phyloP scores from a whole-genome alignment of 768 basidiomycete genomes.

The Gymnopilus junonius region DNA sequence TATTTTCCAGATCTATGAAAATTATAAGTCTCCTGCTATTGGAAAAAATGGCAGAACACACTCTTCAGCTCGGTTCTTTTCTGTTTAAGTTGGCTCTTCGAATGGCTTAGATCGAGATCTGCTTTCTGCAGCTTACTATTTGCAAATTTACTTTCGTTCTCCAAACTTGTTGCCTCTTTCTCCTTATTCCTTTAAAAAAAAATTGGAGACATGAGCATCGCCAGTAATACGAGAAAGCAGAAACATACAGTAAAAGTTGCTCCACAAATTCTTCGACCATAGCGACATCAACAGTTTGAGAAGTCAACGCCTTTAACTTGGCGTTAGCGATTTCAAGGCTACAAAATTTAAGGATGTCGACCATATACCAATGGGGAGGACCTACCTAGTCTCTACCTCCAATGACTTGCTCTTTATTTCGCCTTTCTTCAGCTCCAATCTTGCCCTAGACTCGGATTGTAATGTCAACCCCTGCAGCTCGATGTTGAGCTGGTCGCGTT shows the following conservation, averaged over 20 bases:
- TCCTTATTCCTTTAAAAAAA: constrained; percentile 66
- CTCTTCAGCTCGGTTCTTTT: constrained; percentile 70
- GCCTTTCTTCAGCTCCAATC: constrained; percentile 71
- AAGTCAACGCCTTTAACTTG: constrained; percentile 71
- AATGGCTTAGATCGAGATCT: constrained; percentile 63
- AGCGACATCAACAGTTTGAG: constrained; percentile 57
- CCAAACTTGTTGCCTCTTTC: constrained; percentile 53
- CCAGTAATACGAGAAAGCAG: neutral
- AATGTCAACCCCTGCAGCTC: constrained; percentile 74
- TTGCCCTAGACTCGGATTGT: constrained; percentile 84
- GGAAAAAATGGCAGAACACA: constrained; percentile 30
- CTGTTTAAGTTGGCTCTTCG: constrained; percentile 61
- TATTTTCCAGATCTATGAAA: constrained; percentile 51
- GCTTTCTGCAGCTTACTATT: constrained; percentile 65
- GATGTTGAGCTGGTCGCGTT: constrained; percentile 66
- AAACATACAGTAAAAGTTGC: constrained; percentile 55
- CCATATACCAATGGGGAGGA: neutral
- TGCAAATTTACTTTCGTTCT: constrained; percentile 46
- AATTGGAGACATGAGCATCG: neutral
- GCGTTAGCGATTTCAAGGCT: constrained; percentile 68
- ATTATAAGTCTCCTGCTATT: neutral
- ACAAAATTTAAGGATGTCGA: neutral
- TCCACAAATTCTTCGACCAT: constrained; percentile 80
- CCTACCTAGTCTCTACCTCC: constrained; percentile 74
- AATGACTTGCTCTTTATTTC: constrained; percentile 67